These are phyloP conservation scores for Pseudogymnoascus pannorum DNA, from an alignment of 2,329 filamentous ascomycete genomes.

Conservation along the genomic window DNA sequence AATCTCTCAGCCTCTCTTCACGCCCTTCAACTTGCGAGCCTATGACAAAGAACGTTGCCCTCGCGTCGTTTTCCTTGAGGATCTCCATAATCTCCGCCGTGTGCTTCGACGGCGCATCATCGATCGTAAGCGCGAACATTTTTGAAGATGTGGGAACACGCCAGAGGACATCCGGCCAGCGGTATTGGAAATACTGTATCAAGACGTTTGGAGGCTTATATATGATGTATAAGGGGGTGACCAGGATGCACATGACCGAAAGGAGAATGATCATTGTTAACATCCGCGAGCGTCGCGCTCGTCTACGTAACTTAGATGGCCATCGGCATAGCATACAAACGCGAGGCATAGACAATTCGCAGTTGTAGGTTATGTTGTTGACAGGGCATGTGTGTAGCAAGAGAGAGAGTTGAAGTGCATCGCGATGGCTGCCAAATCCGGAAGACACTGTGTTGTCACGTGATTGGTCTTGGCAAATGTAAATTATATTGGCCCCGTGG, in stretches of 20 bases:
- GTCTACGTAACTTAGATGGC: conserved; percentile 3
- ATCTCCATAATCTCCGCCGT: conserved; percentile 64
- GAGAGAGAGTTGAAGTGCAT: not conserved
- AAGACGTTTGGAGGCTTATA: conserved; percentile 74
- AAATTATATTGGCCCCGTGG: not conserved
- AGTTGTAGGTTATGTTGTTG: not conserved
- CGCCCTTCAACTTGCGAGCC: conserved; percentile 60
- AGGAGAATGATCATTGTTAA: not conserved
- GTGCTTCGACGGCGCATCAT: conserved; percentile 72
- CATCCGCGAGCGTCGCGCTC: conserved; percentile 2
- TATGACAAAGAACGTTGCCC: conserved; percentile 85
- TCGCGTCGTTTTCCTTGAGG: conserved; percentile 57
- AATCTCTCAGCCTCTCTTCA: conserved; percentile 46
- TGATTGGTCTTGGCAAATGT: not conserved
- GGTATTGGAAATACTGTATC: conserved; percentile 61
- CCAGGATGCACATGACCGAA: not conserved
- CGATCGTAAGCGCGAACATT: conserved; percentile 75
- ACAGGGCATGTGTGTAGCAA: not conserved
- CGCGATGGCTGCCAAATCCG: not conserved
- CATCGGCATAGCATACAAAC: conserved; percentile 6
- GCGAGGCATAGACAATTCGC: conserved; percentile 2
- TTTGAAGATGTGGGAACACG: conserved; percentile 53
- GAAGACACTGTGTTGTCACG: not conserved
- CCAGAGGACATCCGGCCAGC: conserved; percentile 75
- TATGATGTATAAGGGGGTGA: conserved; percentile 47